phyloP scores from a whole-genome alignment of 108 stramenopile genomes.

The Aurantiochytrium sp. region DNA sequence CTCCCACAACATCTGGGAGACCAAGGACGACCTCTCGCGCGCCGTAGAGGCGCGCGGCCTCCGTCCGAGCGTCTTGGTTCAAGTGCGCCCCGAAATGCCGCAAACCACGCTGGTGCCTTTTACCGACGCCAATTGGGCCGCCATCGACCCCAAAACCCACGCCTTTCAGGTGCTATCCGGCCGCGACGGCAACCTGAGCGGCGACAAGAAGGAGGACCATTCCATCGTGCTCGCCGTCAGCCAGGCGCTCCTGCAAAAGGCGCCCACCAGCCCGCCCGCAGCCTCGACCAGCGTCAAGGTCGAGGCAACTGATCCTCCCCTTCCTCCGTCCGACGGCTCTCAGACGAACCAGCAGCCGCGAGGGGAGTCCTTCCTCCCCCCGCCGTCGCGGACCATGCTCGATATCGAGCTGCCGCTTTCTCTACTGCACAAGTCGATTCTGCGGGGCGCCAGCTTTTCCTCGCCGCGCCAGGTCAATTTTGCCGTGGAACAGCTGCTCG shows the following conservation, averaged over 20 bases:
- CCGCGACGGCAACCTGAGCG: not conserved
- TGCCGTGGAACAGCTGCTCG: not conserved
- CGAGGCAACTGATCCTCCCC: no score
- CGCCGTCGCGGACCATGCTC: not conserved
- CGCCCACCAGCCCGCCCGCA: no score
- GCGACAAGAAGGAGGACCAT: not conserved
- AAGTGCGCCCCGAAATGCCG: not conserved
- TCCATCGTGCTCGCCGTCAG: not conserved
- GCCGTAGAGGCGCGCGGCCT: not conserved
- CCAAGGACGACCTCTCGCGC: not conserved
- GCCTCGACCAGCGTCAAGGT: not conserved
- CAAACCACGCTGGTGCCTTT: not conserved
- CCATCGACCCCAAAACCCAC: not conserved
- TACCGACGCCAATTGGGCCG: not conserved
- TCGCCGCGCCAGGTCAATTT: not conserved
- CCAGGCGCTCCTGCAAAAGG: not conserved
- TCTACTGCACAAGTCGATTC: not conserved
- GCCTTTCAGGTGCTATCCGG: not conserved
- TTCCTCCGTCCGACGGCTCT: no score
- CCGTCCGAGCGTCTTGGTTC: not conserved
- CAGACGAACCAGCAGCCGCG: no score
- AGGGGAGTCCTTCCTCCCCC: not conserved
- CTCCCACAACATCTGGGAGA: not conserved
- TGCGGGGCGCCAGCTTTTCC: not conserved
- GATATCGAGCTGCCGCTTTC: not conserved